Evolutionary conservation across 495 filamentous ascomycete genomes (phyloP).

Genomic region (Bacidia gigantensis): DNA sequence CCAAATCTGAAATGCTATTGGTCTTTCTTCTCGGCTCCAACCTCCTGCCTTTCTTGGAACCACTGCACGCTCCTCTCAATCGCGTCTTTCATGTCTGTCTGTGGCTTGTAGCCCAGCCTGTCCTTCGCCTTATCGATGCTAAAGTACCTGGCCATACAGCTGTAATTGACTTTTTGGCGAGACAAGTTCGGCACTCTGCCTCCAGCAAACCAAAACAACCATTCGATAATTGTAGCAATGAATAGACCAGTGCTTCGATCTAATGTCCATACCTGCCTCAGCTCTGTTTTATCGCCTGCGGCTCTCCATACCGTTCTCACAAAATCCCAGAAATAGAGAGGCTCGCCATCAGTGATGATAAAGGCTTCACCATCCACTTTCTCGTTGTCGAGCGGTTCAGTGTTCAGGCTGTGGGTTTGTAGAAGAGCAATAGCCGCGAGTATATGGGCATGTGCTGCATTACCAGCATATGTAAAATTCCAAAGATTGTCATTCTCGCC

Average conservation of each 20-base stretch:
- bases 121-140: constrained; percentile 56
- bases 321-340: constrained; percentile 95
- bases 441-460: constrained; percentile 35
- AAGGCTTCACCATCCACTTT: constrained; percentile 87
- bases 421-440: constrained; percentile 57
- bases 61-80: constrained; percentile 46
- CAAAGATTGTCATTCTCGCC: constrained; percentile 73
- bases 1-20: neutral
- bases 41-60: constrained; percentile 45
- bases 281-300: constrained; percentile 48
- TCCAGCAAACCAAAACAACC: constrained; percentile 49
- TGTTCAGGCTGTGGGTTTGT: constrained; percentile 34
- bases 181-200: constrained; percentile 59
- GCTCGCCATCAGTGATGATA: constrained; percentile 85
- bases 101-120: constrained; percentile 52
- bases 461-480: constrained; percentile 44
- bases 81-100: constrained; percentile 49
- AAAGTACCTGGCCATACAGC: constrained; percentile 18
- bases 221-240: constrained; percentile 58
- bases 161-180: constrained; percentile 57
- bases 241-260: constrained; percentile 46
- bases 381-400: constrained; percentile 55
- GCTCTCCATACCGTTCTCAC: constrained; percentile 63
- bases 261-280: constrained; percentile 50
- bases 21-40: constrained; percentile 5